Evolutionary conservation across 192 early-diverging fungal species (phyloP), one percentile per base, ranked within the genome.

Genomic region (Phycomyces blakesleeanus): DNA sequence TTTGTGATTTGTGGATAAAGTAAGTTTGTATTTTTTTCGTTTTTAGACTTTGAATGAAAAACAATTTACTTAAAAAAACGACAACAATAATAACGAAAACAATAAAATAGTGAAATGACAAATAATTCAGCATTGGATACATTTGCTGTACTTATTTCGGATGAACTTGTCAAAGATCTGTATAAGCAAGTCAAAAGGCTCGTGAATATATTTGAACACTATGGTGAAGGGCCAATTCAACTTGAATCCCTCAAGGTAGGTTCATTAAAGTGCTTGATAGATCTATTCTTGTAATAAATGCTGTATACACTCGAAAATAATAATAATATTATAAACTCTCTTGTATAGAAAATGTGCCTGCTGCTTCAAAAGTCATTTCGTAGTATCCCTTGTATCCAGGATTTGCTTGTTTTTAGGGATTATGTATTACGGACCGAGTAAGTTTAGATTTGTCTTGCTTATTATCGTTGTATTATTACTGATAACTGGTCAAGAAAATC

Each of bases 1-100:
- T 61, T 38, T 49, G 25, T 24, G 59, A 61, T 60, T 18, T 60
- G 10, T 60, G 59, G 59, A 60, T 50, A 44, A 25, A 42, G 59
- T 60, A 60, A 59, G 16, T 42, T 34, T n/a, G n/a, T n/a, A n/a
- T n/a, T n/a, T n/a, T n/a, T 41, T 41, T 10, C 14, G 14, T 14
- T 41, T 14, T 10, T 41, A 41, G 40, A 41, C 6, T 41, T 14
- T n/a, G 5, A 7, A 18, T n/a, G 44, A 47, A 18, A 47, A 18
- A 47, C n/a, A n/a, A n/a, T 8, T 12, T 12, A 42, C 18, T 39
- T 57, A 22, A n/a, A n/a, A n/a, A n/a, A n/a, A n/a, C n/a, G n/a
- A n/a, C n/a, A n/a, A n/a, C n/a, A n/a, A 29, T 54, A 9, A 11
- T 54, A 26, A 54, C 22, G 10, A 42, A 25, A 3, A 14, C 25